phyloP scores from a whole-genome alignment of 192 early-diverging fungal species.

The Coemansia sp. region DNA sequence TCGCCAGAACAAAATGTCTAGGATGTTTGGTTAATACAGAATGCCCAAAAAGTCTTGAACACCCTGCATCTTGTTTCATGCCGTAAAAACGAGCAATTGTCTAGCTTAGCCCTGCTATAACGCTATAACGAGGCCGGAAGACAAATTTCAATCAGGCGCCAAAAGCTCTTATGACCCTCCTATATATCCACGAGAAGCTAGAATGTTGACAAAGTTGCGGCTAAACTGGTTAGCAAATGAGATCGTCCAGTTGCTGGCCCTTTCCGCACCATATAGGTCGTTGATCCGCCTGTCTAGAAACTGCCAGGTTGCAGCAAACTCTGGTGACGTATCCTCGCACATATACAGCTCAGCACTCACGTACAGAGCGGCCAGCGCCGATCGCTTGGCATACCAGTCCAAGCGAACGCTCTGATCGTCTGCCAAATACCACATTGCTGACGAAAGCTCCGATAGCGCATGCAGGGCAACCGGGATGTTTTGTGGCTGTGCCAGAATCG shows the following conservation, averaged over 20 bases:
- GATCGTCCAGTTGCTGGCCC: slow-evolving; percentile 11
- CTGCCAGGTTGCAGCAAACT: slow-evolving; percentile 65
- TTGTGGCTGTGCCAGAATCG: slow-evolving; percentile 76
- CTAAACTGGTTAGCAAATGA: slow-evolving; percentile 36
- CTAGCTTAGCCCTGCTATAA: too few relatives aligned
- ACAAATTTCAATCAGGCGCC: too few relatives aligned
- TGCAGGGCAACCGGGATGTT: slow-evolving; percentile 67
- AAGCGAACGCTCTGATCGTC: slow-evolving; percentile 81
- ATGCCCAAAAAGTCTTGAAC: too few relatives aligned
- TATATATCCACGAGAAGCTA: slow-evolving; percentile 41
- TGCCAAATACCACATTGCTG: slow-evolving; percentile 86
- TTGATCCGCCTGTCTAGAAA: slow-evolving; percentile 81
- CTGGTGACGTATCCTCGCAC: slow-evolving; percentile 81
- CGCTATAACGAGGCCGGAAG: too few relatives aligned
- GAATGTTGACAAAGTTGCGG: slow-evolving; percentile 48
- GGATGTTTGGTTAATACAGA: background rate
- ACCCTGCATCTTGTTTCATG: too few relatives aligned
- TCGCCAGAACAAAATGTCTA: slow-evolving; percentile 54
- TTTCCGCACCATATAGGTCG: slow-evolving; percentile 63
- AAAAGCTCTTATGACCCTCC: too few relatives aligned
- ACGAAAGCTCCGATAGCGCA: slow-evolving; percentile 68
- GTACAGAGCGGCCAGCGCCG: slow-evolving; percentile 77
- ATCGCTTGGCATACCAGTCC: slow-evolving; percentile 85
- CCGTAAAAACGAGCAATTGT: too few relatives aligned
- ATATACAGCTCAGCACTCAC: slow-evolving; percentile 88